Evolutionary conservation across 2,329 filamentous ascomycete species (phyloP), one percentile per base, ranked within the genome.

Genomic region (Magnaporthales sp.): DNA sequence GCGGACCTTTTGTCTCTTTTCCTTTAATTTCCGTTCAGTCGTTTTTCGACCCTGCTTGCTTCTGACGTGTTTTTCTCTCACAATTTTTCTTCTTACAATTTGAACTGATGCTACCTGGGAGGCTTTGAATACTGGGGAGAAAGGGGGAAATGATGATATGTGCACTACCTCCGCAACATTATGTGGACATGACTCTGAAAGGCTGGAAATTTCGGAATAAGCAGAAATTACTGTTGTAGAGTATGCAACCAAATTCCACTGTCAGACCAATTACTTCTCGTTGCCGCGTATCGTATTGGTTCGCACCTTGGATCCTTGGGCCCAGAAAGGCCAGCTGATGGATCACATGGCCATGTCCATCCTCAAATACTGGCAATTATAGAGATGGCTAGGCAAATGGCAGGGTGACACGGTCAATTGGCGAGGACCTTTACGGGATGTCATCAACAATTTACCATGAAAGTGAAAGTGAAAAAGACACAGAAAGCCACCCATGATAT

Each of bases 81-180:
- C n/a, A 62, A 63, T 61, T 68, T 66, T 56, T 46, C 68, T 69
- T 64, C 70, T 73, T 71, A 68, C 71, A 72, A 74, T 75, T 75
- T 73, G 71, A 60, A 60, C 10, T 60, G 56, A 58, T 58, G 54
- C 54, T 58, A 70, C 66, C 68, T 65, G 68, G 68, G 68, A 68
- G 67, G 38, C n/a, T 54, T 66, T 60, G 56, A 60, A 60, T 60
- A 60, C 24, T 60, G 56, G 24, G n/a, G 56, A 60, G 56, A 27
- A 27, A 27, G 13, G 24, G 24, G 56, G 11, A 19, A 60, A 27
- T 60, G 56, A 27, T 26, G 27, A 27, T 27, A 27, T 27, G 29
- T 13, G 24, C 56, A 60, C 56, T 58, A 60, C 56, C 22, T 29
- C 13, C 29, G 32, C 61, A 62, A 51, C 11, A 24, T 31, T 30